These are phyloP conservation scores for Echria macrotheca DNA, from an alignment of 495 filamentous ascomycete species.

Conservation along the genomic window DNA sequence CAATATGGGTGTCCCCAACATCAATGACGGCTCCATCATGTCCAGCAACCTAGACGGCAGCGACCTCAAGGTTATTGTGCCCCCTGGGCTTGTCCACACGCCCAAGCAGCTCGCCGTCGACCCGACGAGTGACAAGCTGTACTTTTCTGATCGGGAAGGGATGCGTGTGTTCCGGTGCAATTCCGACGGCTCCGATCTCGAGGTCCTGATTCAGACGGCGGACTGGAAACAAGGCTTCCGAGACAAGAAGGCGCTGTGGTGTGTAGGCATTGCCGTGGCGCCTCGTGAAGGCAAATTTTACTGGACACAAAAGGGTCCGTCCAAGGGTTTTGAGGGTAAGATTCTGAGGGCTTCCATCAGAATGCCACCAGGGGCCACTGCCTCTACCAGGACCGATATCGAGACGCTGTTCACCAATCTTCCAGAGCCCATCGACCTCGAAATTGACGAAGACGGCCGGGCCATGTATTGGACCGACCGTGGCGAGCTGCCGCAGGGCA, in stretches of 20 bases:
- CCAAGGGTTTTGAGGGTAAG: conserved; percentile 39
- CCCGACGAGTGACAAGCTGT: conserved; percentile 29
- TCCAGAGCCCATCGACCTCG: conserved; percentile 53
- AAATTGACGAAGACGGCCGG: conserved; percentile 35
- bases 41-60: conserved; percentile 42
- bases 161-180: conserved; percentile 41
- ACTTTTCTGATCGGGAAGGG: conserved; percentile 54
- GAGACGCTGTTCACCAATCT: conserved; percentile 36
- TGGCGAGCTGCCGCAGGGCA: conserved; percentile 46
- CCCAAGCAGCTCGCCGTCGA: conserved; percentile 48
- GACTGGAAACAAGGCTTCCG: conserved; percentile 15
- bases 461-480: conserved; percentile 53
- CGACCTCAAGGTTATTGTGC: conserved; percentile 27
- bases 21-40: conserved; percentile 41
- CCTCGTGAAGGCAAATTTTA: conserved; percentile 37
- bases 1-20: conserved; percentile 34
- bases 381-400: conserved; percentile 32
- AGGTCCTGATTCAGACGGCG: conserved; percentile 38
- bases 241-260: conserved; percentile 44
- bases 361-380: conserved; percentile 23
- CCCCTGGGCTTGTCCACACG: conserved; percentile 39
- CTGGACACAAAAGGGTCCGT: conserved; percentile 54
- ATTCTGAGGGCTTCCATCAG: conserved; percentile 40
- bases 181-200: conserved; percentile 41
- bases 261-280: conserved; percentile 47